Evolutionary conservation across 2,329 filamentous ascomycete species (phyloP), one percentile per base, ranked within the genome.

Genomic region (Cordyceps cicadae): DNA sequence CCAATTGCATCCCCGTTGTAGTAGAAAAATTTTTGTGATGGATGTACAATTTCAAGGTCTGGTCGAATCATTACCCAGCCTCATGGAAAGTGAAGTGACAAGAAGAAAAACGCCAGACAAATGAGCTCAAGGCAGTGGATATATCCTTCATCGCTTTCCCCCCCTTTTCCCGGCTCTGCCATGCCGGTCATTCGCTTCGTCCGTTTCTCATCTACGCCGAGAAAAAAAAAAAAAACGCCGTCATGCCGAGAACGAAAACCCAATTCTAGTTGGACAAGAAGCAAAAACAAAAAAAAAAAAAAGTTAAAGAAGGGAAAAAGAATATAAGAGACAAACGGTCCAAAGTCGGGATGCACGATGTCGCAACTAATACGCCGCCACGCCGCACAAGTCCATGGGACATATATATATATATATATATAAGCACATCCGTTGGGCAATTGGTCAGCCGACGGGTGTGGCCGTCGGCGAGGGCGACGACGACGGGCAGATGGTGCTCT

Each of bases 401-500:
- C n/a, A n/a, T n/a, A n/a, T n/a, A n/a, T n/a, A n/a, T n/a, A n/a
- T n/a, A n/a, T n/a, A n/a, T 43, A 43, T 7, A 43, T 43, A 4
- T n/a, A 21, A 19, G 24, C 32, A 7, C 19, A 53, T 53, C 9
- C 24, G 41, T 34, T 24, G 32, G 34, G 15, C 14, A n/a, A 21
- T 9, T 49, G 21, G n/a, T 54, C 51, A 59, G 14, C 49, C 26
- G 4, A 53, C 57, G 34, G 49, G 49, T n/a, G 57, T 59, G 8
- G 49, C 24, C 12, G 57, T 59, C 8, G 57, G 57, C 14, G 57
- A 59, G 7, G 57, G 57, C 14, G 57, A 53, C 11, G 57, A 34
- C 26, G 57, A 59, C 12, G 53, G 49, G n/a, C 57, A 59, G 19
- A 59, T 53, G 14, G 57, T 59, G 49, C 57, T 53, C 37, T 61